Evolutionary conservation across 2,329 filamentous ascomycete species (phyloP).

Genomic region (Alternaria infectoria): DNA sequence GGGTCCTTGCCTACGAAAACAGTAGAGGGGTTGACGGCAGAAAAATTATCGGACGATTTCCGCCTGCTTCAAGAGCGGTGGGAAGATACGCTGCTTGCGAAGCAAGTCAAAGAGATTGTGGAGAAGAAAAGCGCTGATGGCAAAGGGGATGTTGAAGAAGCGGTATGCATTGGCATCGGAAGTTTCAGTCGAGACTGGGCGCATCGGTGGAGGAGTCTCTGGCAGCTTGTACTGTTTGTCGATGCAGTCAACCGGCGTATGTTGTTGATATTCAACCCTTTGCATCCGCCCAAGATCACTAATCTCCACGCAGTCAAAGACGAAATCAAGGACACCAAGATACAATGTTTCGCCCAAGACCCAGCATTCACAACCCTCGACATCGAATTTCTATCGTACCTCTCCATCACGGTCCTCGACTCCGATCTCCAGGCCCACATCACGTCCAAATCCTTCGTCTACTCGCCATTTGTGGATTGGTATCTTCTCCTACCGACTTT

Average conservation of each 20-base stretch:
- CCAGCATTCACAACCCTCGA: constrained; percentile 45
- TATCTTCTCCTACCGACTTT: constrained; percentile 41
- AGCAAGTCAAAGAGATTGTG: constrained; percentile 22
- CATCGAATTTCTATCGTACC: constrained; percentile 28
- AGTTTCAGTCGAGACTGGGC: constrained; percentile 47
- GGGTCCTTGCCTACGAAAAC: constrained; percentile 17
- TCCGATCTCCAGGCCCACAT: constrained; percentile 30
- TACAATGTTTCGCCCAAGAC: constrained; percentile 42
- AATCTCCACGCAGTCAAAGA: too few species aligned
- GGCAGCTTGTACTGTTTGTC: constrained; percentile 48
- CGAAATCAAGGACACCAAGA: neutral
- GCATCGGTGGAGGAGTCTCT: constrained; percentile 41
- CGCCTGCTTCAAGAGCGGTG: constrained; percentile 31
- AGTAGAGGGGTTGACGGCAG: constrained; percentile 32
- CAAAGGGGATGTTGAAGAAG: constrained; percentile 19
- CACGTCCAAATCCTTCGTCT: constrained; percentile 33
- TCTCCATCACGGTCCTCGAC: constrained; percentile 26
- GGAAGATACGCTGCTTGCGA: constrained; percentile 28
- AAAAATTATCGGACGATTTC: constrained; percentile 32
- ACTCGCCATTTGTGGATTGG: constrained; percentile 48
- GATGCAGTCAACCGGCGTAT: constrained; percentile 24
- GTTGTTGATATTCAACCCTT: too few species aligned
- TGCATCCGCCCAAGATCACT: too few species aligned
- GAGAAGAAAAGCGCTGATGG: constrained; percentile 11
- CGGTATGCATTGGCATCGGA: constrained; percentile 46